Evolutionary conservation across 306 rosid species (phyloP).

Genomic region (Citrullus amarus): DNA sequence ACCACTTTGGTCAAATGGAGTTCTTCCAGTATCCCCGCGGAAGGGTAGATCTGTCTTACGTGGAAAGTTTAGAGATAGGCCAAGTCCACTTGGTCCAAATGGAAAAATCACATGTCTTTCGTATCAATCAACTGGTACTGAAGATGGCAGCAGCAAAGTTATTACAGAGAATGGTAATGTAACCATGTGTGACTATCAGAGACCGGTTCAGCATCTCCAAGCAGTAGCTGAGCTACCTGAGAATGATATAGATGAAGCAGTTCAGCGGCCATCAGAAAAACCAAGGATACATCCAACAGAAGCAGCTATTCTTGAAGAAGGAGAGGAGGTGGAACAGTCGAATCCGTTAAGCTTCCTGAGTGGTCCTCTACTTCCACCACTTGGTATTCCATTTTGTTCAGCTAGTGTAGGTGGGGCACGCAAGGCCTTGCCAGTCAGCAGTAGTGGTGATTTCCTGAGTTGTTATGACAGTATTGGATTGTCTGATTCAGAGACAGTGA

Average conservation of each 20-base stretch:
- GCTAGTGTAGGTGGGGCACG: constrained; percentile 91
- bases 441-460: constrained; percentile 42
- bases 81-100: constrained; percentile 94
- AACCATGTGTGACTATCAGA: constrained; percentile 70
- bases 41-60: constrained; percentile 60
- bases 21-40: constrained; percentile 53
- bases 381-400: constrained; percentile 80
- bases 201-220: constrained; percentile 65
- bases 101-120: constrained; percentile 57
- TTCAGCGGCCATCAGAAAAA: constrained; percentile 42
- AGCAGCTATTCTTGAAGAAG: constrained; percentile 39
- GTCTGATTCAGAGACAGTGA: constrained; percentile 60
- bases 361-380: constrained; percentile 73
- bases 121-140: constrained; percentile 40
- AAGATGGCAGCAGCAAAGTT: constrained; percentile 50
- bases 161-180: constrained; percentile 61
- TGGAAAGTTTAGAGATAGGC: constrained; percentile 79
- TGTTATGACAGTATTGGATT: constrained; percentile 55
- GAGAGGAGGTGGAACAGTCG: constrained; percentile 58
- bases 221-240: constrained; percentile 71
- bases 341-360: constrained; percentile 34
- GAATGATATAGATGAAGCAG: constrained; percentile 41
- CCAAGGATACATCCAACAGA: constrained; percentile 38
- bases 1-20: constrained; percentile 80
- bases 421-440: constrained; percentile 47